These are phyloP conservation scores for Glonium stellatum DNA, from an alignment of 495 filamentous ascomycete genomes.

Conservation along the genomic window DNA sequence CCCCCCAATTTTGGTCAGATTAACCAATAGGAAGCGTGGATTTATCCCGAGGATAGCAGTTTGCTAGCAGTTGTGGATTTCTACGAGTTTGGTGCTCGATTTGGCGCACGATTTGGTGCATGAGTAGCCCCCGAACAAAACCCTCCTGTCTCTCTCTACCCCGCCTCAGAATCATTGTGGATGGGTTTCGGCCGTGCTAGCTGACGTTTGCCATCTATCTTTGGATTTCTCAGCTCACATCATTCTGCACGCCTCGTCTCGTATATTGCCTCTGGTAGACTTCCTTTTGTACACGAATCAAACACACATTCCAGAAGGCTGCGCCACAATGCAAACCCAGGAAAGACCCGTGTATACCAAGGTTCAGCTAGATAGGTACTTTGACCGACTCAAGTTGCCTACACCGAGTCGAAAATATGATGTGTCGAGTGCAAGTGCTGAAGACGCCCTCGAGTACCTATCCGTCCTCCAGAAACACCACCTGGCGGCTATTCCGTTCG, in stretches of 20 bases:
- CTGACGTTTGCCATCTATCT: too few relatives aligned
- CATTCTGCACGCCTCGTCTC: too few relatives aligned
- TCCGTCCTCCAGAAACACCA: conserved; percentile 43
- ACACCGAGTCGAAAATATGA: conserved; percentile 19
- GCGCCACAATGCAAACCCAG: neutral
- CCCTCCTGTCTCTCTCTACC: too few relatives aligned
- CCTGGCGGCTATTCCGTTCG: conserved; percentile 60
- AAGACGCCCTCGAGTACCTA: conserved; percentile 30
- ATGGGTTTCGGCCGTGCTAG: too few relatives aligned
- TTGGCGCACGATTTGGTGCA: too few relatives aligned
- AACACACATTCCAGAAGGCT: neutral
- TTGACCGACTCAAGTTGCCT: conserved; percentile 27
- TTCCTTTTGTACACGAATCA: neutral
- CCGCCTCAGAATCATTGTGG: too few relatives aligned
- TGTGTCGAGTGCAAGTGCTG: conserved; percentile 12
- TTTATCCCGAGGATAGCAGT: too few relatives aligned
- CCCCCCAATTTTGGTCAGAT: neutral
- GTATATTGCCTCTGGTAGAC: neutral
- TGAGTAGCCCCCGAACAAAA: too few relatives aligned
- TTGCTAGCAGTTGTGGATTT: too few relatives aligned
- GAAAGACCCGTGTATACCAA: neutral
- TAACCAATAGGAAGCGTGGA: too few relatives aligned
- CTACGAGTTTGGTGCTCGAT: too few relatives aligned
- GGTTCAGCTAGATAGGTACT: conserved; percentile 28
- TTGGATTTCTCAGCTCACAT: too few relatives aligned